phyloP scores from a whole-genome alignment of 768 basidiomycete species.

The Leccinum pellstonianum region DNA sequence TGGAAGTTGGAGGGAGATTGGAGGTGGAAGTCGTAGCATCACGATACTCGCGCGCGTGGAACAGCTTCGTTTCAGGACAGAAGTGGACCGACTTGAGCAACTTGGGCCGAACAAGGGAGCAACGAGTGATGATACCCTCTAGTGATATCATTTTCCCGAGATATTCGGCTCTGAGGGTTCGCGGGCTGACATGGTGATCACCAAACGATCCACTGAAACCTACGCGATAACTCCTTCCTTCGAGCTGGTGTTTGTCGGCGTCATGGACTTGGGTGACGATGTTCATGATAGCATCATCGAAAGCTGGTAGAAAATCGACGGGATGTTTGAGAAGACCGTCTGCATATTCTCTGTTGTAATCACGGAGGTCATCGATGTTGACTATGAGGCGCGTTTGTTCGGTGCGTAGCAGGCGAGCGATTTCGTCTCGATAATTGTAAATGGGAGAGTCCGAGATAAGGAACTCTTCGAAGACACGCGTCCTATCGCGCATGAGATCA shows the following conservation, averaged over 20 bases:
- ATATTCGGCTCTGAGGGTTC: slow-evolving; percentile 83
- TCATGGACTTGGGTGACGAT: slow-evolving; percentile 76
- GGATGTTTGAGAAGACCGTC: slow-evolving; percentile 90
- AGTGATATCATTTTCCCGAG: slow-evolving; percentile 95
- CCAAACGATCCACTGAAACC: slow-evolving; percentile 97
- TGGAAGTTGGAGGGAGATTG: slow-evolving; percentile 80
- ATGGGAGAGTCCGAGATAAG: slow-evolving; percentile 63
- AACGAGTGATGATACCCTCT: slow-evolving; percentile 97
- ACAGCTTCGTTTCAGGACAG: slow-evolving; percentile 81
- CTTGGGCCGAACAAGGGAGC: slow-evolving; percentile 96
- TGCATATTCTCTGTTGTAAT: slow-evolving; percentile 84
- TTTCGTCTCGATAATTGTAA: slow-evolving; percentile 84
- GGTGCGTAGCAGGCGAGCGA: slow-evolving; percentile 76
- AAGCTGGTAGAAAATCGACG: slow-evolving; percentile 80
- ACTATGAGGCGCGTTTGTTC: slow-evolving; percentile 88
- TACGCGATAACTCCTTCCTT: slow-evolving; percentile 78
- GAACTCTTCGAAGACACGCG: slow-evolving; percentile 82
- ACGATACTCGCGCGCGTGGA: slow-evolving; percentile 88
- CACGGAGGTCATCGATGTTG: slow-evolving; percentile 94
- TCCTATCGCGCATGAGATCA: slow-evolving; percentile 74
- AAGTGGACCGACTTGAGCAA: slow-evolving; percentile 97
- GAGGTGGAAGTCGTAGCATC: slow-evolving; percentile 89
- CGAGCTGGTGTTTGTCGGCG: slow-evolving; percentile 75
- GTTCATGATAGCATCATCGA: slow-evolving; percentile 78
- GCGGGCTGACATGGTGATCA: slow-evolving; percentile 95